Evolutionary conservation across 2,329 filamentous ascomycete genomes (phyloP), one percentile per base, ranked within the genome.

Genomic region (Monosporascus ibericus): DNA sequence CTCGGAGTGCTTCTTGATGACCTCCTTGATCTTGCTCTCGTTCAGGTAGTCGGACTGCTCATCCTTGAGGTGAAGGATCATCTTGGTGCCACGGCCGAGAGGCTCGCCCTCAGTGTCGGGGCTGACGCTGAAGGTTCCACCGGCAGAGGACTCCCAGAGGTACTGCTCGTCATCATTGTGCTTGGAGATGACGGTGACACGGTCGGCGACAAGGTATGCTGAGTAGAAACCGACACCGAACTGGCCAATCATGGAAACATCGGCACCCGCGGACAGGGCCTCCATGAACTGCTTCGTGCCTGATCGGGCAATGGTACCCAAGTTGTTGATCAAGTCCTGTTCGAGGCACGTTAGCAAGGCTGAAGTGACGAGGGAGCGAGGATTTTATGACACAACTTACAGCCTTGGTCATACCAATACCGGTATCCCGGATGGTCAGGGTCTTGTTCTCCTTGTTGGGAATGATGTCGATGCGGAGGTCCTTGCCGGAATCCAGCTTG

Each of bases 171-270:
- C 94, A 77, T 99, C 94, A 73, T 99, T 99, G 89, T 96, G 82
- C 86, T 97, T 99, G 69, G 94, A 97, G 75, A 96, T 70, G 72
- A 99, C 92, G 63, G 86, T 91, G 66, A 99, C 94, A 68, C 85
- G 86, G 83, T 99, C 94, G 73, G 94, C 94, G 65, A 99, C 94
- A 55, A 99, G 91, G 85, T 99, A 99, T 71, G 94, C 94, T 58
- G 94, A 97, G 87, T 99, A 99, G 90, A 99, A 99, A 88, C 94
- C 94, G 68, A 99, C 94, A 95, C 94, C 94, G 75, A 99, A 99
- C 81, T 99, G 94, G 71, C 94, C 94, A 74, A 99, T 99, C 94
- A 99, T 97, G 78, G 94, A 97, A 65, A 99, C 94, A 77, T 99
- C 94, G 72, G 94, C 94, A 81, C 94, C 94, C 63, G 94, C 94